These are phyloP conservation scores for Neonectria punicea DNA, from an alignment of 2,329 filamentous ascomycete genomes.

Conservation along the genomic window DNA sequence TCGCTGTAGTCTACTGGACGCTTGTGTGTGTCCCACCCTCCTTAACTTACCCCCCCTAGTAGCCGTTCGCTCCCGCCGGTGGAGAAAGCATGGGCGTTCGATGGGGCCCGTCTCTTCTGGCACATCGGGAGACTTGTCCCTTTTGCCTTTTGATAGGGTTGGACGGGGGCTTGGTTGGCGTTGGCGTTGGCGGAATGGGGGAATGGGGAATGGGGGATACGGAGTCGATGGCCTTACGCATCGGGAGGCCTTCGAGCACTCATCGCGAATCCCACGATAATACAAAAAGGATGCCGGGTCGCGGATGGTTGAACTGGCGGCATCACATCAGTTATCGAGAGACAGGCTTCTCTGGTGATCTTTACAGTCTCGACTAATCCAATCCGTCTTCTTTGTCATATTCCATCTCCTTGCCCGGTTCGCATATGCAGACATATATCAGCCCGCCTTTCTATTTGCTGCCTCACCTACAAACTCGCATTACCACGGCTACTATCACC, in stretches of 20 bases:
- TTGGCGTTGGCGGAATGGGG: slow-evolving; percentile 5
- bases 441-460: background rate
- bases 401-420: background rate
- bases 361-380: slow-evolving; percentile 7
- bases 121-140: slow-evolving; percentile 37
- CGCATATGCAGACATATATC: background rate
- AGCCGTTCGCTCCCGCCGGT: slow-evolving; percentile 44
- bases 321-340: slow-evolving; percentile 40
- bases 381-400: slow-evolving; percentile 7
- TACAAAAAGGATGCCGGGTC: slow-evolving; percentile 45
- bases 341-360: slow-evolving; percentile 40
- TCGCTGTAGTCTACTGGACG: background rate
- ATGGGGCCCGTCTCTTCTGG: slow-evolving; percentile 25
- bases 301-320: slow-evolving; percentile 23
- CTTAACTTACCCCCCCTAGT: background rate
- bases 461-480: background rate
- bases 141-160: slow-evolving; percentile 32
- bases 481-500: background rate
- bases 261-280: slow-evolving; percentile 36
- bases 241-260: slow-evolving; percentile 42
- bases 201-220: slow-evolving; percentile 22
- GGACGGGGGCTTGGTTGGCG: slow-evolving; percentile 8
- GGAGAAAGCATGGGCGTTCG: slow-evolving; percentile 28
- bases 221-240: slow-evolving; percentile 8
- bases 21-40: background rate